These are phyloP conservation scores for Flaveria brownii DNA, from an alignment of 129 eudicot species.

Conservation along the genomic window DNA sequence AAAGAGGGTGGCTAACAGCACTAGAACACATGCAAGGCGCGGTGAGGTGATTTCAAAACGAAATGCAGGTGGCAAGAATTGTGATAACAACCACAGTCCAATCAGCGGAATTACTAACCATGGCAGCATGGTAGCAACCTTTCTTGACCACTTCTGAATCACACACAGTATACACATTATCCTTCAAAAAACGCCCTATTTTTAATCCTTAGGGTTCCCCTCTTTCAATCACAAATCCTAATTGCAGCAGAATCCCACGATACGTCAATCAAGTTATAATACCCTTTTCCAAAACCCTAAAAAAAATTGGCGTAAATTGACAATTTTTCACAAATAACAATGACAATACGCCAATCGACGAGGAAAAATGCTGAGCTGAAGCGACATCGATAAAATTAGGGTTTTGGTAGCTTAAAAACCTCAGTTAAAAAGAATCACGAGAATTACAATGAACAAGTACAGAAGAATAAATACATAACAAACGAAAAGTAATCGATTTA, in stretches of 20 bases:
- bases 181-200: slow-evolving; percentile 43
- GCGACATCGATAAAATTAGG: slow-evolving; percentile 23
- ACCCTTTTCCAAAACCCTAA: slow-evolving; percentile 54
- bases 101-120: slow-evolving; percentile 93
- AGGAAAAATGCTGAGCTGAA: slow-evolving; percentile 7
- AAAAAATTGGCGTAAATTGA: slow-evolving; percentile 26
- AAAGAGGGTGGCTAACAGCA: slow-evolving; percentile 70
- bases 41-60: slow-evolving; percentile 87
- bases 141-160: slow-evolving; percentile 92
- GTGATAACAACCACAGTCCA: slow-evolving; percentile 82
- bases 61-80: slow-evolving; percentile 87
- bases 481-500: slow-evolving; percentile 16
- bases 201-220: slow-evolving; percentile 16
- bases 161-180: slow-evolving; percentile 97
- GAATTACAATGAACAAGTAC: slow-evolving; percentile 26
- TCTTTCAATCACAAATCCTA: slow-evolving; percentile 18
- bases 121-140: slow-evolving; percentile 94
- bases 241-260: slow-evolving; percentile 28
- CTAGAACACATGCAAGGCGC: slow-evolving; percentile 77
- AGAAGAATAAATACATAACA: slow-evolving; percentile 16
- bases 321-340: slow-evolving; percentile 31
- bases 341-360: not conserved
- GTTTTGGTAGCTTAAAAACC: slow-evolving; percentile 40
- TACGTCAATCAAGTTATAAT: too few relatives aligned
- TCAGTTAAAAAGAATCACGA: slow-evolving; percentile 6